Conservation (phyloP, 2,329 filamentous ascomycete genomes). For the Knufia petricola region DNA sequence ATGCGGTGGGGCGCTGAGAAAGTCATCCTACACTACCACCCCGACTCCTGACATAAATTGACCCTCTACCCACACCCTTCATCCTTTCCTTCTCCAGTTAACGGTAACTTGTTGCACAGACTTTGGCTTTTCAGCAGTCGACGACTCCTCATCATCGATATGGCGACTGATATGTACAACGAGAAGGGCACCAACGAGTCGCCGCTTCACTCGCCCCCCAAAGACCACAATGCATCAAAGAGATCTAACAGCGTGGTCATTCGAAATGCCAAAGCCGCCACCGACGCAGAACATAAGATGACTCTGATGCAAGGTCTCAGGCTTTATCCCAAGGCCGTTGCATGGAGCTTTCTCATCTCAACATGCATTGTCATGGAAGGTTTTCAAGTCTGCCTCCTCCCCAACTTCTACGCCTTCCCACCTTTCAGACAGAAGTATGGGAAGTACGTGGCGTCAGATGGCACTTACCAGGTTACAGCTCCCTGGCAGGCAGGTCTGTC, state of each 20-base stretch:
- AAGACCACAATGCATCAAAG: constrained; percentile 5
- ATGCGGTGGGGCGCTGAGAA: too few species aligned
- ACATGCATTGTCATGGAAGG: constrained; percentile 87
- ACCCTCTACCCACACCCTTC: too few species aligned
- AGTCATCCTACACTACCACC: too few species aligned
- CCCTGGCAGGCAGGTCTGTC: constrained; percentile 49
- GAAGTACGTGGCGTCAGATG: constrained; percentile 26
- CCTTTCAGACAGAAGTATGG: constrained; percentile 36
- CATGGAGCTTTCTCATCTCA: constrained; percentile 73
- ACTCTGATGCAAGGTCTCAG: constrained; percentile 56
- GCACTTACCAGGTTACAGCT: constrained; percentile 40
- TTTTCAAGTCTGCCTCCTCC: constrained; percentile 71
- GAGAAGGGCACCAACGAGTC: constrained; percentile 13
- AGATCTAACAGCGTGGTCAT: not conserved
- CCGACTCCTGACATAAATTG: too few species aligned
- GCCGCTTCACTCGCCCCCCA: constrained; percentile 11
- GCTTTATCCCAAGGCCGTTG: constrained; percentile 76
- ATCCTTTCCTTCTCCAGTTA: too few species aligned
- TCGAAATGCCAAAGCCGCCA: constrained; percentile 13
- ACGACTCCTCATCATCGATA: constrained; percentile 1
- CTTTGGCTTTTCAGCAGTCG: too few species aligned
- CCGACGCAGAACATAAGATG: constrained; percentile 40
- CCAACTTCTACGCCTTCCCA: constrained; percentile 58
- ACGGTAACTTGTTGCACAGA: too few species aligned
- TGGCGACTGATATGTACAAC: constrained; percentile 13